A percentile compares a stretch with the other conserved stretches of the same genome.
Evolutionary conservation across 352 stramenopile species (phyloP).

Genomic region (Pythium diclinum): DNA sequence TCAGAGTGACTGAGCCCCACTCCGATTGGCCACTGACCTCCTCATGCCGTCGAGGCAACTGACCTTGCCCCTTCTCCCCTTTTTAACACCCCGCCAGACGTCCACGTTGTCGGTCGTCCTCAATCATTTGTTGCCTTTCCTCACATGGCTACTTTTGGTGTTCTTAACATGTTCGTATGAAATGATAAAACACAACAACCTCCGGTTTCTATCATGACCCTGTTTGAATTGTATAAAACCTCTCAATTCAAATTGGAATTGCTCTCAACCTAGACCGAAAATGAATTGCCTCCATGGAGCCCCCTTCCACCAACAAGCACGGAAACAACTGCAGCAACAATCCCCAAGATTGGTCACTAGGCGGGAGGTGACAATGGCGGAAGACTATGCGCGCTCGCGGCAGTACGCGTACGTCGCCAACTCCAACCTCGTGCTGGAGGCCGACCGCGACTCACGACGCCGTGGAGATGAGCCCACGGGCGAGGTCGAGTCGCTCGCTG

Average conservation of each 20-base stretch:
- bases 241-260: slow-evolving; percentile 24
- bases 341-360: slow-evolving; percentile 17
- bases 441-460: slow-evolving; percentile 82
- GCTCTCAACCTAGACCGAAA: not conserved
- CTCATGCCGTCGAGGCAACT: too few species aligned
- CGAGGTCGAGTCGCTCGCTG: slow-evolving; percentile 83
- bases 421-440: slow-evolving; percentile 94
- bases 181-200: too few species aligned
- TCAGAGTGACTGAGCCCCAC: too few species aligned
- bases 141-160: too few species aligned
- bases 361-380: slow-evolving; percentile 53
- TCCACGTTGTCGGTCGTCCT: too few species aligned
- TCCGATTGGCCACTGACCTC: not conserved
- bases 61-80: too few species aligned
- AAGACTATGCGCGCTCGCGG: slow-evolving; percentile 85
- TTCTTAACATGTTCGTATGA: not conserved
- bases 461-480: slow-evolving; percentile 80
- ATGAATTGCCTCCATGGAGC: slow-evolving; percentile 7
- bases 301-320: slow-evolving; percentile 6
- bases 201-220: too few species aligned
- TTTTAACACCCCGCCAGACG: too few species aligned
- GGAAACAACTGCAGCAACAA: slow-evolving; percentile 5
- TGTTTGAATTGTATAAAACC: not conserved
- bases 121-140: too few species aligned
- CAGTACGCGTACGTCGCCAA: slow-evolving; percentile 93